A percentile compares a stretch with the other conserved stretches of the same genome.
These are phyloP conservation scores for Salvia rosmarinus DNA, from an alignment of 257 asterid genomes.

Conservation along the genomic window DNA sequence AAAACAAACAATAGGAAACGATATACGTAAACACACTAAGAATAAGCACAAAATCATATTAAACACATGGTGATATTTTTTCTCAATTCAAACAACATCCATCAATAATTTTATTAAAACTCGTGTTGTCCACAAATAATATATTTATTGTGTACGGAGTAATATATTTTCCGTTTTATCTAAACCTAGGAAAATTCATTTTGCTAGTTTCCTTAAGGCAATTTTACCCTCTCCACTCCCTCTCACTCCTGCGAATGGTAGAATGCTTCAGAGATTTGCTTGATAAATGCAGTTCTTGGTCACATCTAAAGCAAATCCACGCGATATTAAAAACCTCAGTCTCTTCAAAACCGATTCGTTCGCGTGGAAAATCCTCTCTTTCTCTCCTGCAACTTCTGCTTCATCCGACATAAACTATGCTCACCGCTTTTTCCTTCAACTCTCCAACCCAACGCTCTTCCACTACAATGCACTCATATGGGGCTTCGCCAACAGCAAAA, in stretches of 20 bases:
- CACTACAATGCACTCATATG: constrained; percentile 64
- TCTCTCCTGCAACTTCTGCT: constrained; percentile 47
- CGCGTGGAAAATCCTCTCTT: constrained; percentile 52
- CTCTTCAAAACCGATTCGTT: constrained; percentile 47
- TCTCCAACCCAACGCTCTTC: constrained; percentile 48
- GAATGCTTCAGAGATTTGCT: constrained; percentile 41
- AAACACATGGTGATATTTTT: too few species aligned
- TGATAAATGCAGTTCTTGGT: constrained; percentile 47
- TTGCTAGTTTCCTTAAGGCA: too few species aligned
- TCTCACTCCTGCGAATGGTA: constrained; percentile 7
- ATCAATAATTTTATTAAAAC: too few species aligned
- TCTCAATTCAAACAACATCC: too few species aligned
- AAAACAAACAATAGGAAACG: too few species aligned
- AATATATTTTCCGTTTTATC: too few species aligned
- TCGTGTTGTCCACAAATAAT: too few species aligned
- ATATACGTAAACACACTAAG: too few species aligned
- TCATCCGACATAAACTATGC: constrained; percentile 49
- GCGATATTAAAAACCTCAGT: constrained; percentile 52
- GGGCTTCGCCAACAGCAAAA: constrained; percentile 54
- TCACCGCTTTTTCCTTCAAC: constrained; percentile 50
- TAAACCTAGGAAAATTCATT: too few species aligned
- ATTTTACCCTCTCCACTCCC: not conserved
- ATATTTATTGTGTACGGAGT: too few species aligned
- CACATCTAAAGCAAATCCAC: constrained; percentile 61
- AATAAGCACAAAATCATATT: too few species aligned